Evolutionary conservation across 2,329 filamentous ascomycete species (phyloP).

Genomic region (Sporothrix pseudoabietina): DNA sequence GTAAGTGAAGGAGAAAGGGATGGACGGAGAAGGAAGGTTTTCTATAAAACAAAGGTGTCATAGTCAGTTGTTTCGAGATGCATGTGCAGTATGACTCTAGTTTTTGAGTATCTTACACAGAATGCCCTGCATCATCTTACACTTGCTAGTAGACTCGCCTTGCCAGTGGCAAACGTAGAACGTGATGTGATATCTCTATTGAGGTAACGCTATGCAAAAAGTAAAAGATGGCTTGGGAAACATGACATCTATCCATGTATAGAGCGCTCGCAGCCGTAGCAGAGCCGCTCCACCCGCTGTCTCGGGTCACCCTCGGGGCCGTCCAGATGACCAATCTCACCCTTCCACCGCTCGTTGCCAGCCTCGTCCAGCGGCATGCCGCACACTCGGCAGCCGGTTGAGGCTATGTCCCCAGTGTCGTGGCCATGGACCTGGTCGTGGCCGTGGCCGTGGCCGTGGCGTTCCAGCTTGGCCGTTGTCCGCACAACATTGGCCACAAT

Average conservation of each 20-base stretch:
- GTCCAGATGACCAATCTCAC: conserved; percentile 56
- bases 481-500: conserved; percentile 95
- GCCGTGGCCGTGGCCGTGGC: conserved; percentile 35
- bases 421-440: conserved; percentile 36
- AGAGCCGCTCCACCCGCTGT: conserved; percentile 50
- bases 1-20: background rate
- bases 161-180: background rate
- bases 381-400: conserved; percentile 65
- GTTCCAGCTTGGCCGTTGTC: conserved; percentile 79
- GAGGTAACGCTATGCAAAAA: conserved; percentile 13
- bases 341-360: conserved; percentile 65
- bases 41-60: background rate
- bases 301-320: conserved; percentile 37
- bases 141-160: background rate
- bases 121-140: conserved; percentile 12
- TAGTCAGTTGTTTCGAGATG: background rate
- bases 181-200: background rate
- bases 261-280: conserved; percentile 74
- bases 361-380: conserved; percentile 65
- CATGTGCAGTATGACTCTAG: conserved; percentile 14
- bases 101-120: background rate
- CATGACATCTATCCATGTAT: conserved; percentile 50
- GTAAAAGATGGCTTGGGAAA: background rate
- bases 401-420: conserved; percentile 4
- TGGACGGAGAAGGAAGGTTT: background rate